phyloP scores from a whole-genome alignment of 371 early-diverging fungal genomes.

The Syncephalastrum monosporum region DNA sequence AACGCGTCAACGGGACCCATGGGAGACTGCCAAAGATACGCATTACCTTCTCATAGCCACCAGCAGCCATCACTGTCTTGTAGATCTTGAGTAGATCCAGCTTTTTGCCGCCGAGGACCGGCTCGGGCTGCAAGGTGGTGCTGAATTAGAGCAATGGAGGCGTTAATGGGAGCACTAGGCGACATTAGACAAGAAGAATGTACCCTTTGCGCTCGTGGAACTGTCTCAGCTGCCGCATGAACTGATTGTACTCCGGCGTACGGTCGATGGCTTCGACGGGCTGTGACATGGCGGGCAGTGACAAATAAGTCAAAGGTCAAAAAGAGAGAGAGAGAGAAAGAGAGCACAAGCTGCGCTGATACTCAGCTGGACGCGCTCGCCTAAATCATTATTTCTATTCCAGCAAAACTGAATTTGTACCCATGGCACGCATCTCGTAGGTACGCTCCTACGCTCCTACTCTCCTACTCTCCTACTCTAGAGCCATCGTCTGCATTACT shows the following conservation, averaged over 20 bases:
- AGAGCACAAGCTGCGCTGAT: too few relatives aligned
- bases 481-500: too few relatives aligned
- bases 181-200: slow-evolving; percentile 4
- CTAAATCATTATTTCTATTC: too few relatives aligned
- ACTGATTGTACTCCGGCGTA: slow-evolving; percentile 71
- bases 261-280: slow-evolving; percentile 70
- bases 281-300: slow-evolving; percentile 24
- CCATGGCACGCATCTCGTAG: slow-evolving; percentile 32
- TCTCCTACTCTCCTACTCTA: slow-evolving; percentile 10
- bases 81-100: slow-evolving; percentile 75
- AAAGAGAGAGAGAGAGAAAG: too few relatives aligned
- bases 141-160: slow-evolving; percentile 27
- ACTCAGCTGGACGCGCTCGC: too few relatives aligned
- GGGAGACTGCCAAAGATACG: neutral
- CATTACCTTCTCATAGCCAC: slow-evolving; percentile 75
- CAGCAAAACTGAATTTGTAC: too few relatives aligned
- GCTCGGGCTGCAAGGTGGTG: slow-evolving; percentile 70
- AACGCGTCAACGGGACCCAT: neutral
- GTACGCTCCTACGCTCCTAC: slow-evolving; percentile 19
- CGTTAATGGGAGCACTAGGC: neutral
- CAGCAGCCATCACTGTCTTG: slow-evolving; percentile 66
- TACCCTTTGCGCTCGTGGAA: slow-evolving; percentile 77
- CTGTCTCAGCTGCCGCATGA: slow-evolving; percentile 68
- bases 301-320: slow-evolving; percentile 1
- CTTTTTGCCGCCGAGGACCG: slow-evolving; percentile 78